These are phyloP conservation scores for Plasmodiophora brassicae DNA, from an alignment of 208 protist genomes.

Conservation along the genomic window DNA sequence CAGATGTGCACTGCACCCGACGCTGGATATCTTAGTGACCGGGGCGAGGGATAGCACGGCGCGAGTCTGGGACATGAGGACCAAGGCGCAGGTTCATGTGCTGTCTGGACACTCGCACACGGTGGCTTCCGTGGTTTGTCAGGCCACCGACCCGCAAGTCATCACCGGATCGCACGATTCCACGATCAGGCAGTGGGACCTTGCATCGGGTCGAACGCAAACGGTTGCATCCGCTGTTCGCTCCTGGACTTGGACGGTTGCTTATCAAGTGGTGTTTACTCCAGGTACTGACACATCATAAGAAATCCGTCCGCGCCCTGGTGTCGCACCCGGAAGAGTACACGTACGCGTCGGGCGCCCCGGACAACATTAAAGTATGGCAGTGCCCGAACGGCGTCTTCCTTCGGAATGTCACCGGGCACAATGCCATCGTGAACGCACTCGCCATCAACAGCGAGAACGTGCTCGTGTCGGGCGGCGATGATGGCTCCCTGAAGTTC, in stretches of 20 bases:
- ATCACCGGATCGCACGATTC: slow-evolving; percentile 83
- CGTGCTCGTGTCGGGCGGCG: slow-evolving; percentile 83
- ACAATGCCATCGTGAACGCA: slow-evolving; percentile 72
- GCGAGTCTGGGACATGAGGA: slow-evolving; percentile 77
- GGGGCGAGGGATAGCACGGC: slow-evolving; percentile 88
- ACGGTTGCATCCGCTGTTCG: too few species aligned
- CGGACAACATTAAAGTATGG: slow-evolving; percentile 89
- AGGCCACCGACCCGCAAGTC: slow-evolving; percentile 56
- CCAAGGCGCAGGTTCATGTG: slow-evolving; percentile 49
- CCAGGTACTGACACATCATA: slow-evolving; percentile 90
- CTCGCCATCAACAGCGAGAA: slow-evolving; percentile 78
- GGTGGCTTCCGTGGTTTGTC: neutral
- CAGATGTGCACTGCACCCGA: slow-evolving; percentile 79
- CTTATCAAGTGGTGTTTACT: too few species aligned
- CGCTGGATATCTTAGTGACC: slow-evolving; percentile 93
- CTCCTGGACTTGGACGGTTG: too few species aligned
- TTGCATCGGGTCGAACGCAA: slow-evolving; percentile 47
- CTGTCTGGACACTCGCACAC: slow-evolving; percentile 58
- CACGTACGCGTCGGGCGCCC: slow-evolving; percentile 81
- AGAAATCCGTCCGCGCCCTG: slow-evolving; percentile 90
- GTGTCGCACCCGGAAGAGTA: slow-evolving; percentile 75
- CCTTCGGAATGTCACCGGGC: slow-evolving; percentile 80
- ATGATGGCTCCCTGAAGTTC: slow-evolving; percentile 76
- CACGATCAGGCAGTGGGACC: slow-evolving; percentile 84
- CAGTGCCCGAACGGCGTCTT: slow-evolving; percentile 82